These are phyloP conservation scores for Tylopilus vinaceipallidus DNA, from an alignment of 768 basidiomycete species.

Conservation along the genomic window DNA sequence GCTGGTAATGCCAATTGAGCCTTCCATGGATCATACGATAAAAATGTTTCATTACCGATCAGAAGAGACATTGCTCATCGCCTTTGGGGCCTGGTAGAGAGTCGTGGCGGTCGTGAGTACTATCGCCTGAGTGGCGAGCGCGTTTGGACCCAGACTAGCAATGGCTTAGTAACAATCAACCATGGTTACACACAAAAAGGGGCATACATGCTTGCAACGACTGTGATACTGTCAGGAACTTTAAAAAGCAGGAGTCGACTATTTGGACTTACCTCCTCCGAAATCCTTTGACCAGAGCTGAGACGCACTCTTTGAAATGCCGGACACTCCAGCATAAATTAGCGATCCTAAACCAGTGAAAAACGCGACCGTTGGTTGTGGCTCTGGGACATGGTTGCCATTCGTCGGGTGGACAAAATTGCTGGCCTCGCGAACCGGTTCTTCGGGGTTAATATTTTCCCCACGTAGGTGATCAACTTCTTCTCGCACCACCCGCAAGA, in stretches of 20 bases:
- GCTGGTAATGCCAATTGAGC: constrained; percentile 9
- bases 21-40: neutral
- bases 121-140: constrained; percentile 27
- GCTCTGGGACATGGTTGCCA: neutral
- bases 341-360: constrained; percentile 18
- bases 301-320: constrained; percentile 24
- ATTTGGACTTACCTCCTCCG: constrained; percentile 18
- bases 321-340: constrained; percentile 16
- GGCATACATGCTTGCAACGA: constrained; percentile 25
- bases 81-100: constrained; percentile 23
- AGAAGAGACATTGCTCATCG: constrained; percentile 20
- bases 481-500: constrained; percentile 16
- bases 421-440: neutral
- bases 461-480: constrained; percentile 16
- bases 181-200: neutral
- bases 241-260: neutral
- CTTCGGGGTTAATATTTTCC: constrained; percentile 9
- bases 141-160: constrained; percentile 20
- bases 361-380: constrained; percentile 1
- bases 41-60: constrained; percentile 20
- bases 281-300: constrained; percentile 32
- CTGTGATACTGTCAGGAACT: constrained; percentile 8
- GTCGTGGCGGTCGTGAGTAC: constrained; percentile 24
- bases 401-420: neutral
- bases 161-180: constrained; percentile 3